Conservation (phyloP, 306 rosid species). For the Acmispon strigosus region DNA sequence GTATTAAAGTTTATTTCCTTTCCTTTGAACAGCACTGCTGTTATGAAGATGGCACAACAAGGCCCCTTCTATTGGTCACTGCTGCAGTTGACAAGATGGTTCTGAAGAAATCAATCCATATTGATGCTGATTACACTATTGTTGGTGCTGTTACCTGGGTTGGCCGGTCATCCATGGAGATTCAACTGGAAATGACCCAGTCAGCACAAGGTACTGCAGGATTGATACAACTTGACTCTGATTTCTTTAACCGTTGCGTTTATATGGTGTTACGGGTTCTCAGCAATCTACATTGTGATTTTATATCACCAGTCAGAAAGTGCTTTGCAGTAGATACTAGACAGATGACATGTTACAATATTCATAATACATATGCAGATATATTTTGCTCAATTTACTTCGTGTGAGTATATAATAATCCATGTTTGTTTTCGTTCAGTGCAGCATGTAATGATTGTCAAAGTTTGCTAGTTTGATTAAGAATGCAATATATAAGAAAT, state of each 20-base stretch:
- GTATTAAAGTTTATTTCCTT: background rate
- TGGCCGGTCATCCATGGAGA: slow-evolving; percentile 82
- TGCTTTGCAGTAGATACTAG: slow-evolving; percentile 1
- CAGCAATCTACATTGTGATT: background rate
- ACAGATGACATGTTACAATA: background rate
- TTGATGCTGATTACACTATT: slow-evolving; percentile 50
- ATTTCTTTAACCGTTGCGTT: slow-evolving; percentile 3
- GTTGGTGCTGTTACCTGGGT: slow-evolving; percentile 89
- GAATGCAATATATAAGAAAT: slow-evolving; percentile 6
- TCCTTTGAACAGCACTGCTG: slow-evolving; percentile 52
- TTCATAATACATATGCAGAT: too few relatives aligned
- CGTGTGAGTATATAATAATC: background rate
- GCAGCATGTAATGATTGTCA: background rate
- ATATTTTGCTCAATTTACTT: background rate
- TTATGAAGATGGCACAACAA: slow-evolving; percentile 52
- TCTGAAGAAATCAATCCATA: slow-evolving; percentile 50
- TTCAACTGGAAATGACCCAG: slow-evolving; percentile 59
- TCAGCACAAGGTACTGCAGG: slow-evolving; percentile 31
- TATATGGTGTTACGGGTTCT: background rate
- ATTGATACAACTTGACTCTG: background rate
- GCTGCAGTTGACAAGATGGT: slow-evolving; percentile 85
- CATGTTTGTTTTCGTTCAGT: background rate
- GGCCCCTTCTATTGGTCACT: slow-evolving; percentile 68
- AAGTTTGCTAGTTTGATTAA: background rate
- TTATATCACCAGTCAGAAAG: background rate